Evolutionary conservation across 805 yeast genomes (phyloP), one percentile per base, ranked within the genome.

Genomic region (Teunomyces panamensis): DNA sequence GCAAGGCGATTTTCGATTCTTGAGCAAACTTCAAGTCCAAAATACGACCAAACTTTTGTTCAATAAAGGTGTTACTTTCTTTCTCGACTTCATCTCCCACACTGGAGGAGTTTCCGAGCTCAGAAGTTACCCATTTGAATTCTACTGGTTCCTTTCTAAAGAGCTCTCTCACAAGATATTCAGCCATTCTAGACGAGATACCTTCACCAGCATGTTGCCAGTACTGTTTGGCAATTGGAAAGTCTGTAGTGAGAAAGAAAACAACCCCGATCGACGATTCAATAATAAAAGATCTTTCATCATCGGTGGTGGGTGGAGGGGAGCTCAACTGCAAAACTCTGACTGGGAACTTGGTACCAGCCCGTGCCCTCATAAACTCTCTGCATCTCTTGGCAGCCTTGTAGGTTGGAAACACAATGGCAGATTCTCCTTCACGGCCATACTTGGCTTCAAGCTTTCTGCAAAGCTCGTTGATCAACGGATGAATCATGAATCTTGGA

Each of bases 181-280:
- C 97, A 1, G 90, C 97, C 62, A 84, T 70, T 57, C 98, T 75
- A 30, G 96, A 88, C 11, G 96, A 88, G 26, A 94, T 80, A n/a
- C 97, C 96, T 65, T 92, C 97, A 26, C 99, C 99, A 0, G 96
- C 74, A 60, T 91, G 97, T 64, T 92, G 97, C 99, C 99, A 94
- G 68, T 89, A 94, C 57, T 82, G 82, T 62, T 89, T 90, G 34
- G 94, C 91, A 3, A 87, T 64, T 1, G 80, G 64, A 52, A 74
- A 82, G 49, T 77, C 82, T 3, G 73, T 70, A 1, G 72, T 64
- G 1, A 88, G 88, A 58, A 86, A 87, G 51, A 94, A 84, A n/a
- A 90, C 89, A 16, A 82, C 86, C 0, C 91, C 85, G 46, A 92
- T 79, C 35, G 79, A 79, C 10, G 90, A 80, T 56, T 84, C 91